Conservation (phyloP, 2,329 filamentous ascomycete genomes). For the Paecilomyces variotii region DNA sequence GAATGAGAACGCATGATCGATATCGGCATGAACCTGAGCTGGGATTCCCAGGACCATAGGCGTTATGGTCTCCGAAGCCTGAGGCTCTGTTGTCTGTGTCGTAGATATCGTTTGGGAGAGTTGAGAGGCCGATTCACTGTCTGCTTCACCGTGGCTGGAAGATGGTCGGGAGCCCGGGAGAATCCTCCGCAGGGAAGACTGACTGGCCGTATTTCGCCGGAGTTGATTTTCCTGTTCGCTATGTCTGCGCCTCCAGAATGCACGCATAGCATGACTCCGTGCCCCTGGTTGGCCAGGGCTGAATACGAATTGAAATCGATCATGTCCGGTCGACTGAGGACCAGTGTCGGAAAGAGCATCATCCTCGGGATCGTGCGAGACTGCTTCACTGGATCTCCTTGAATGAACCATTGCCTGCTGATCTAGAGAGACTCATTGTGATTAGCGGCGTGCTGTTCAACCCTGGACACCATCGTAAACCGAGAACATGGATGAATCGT, state of each 20-base stretch:
- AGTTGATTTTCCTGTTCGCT: not conserved
- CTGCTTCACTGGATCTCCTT: not conserved
- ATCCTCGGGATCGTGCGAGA: not conserved
- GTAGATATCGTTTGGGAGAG: not conserved
- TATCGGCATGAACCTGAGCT: not conserved
- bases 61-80: not conserved
- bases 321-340: not conserved
- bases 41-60: not conserved
- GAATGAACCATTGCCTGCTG: not conserved
- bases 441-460: not conserved
- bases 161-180: not conserved
- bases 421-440: not conserved
- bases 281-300: not conserved
- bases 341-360: not conserved
- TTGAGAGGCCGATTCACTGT: not conserved
- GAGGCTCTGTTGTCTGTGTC: not conserved
- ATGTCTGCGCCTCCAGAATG: not conserved
- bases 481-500: not conserved
- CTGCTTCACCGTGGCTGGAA: not conserved
- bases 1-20: conserved; percentile 1
- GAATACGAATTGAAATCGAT: not conserved
- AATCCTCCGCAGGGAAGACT: not conserved
- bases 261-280: not conserved
- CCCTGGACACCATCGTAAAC: not conserved
- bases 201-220: not conserved